These are phyloP conservation scores for Aspergillus mulundensis DNA, from an alignment of 495 filamentous ascomycete genomes.

Conservation along the genomic window DNA sequence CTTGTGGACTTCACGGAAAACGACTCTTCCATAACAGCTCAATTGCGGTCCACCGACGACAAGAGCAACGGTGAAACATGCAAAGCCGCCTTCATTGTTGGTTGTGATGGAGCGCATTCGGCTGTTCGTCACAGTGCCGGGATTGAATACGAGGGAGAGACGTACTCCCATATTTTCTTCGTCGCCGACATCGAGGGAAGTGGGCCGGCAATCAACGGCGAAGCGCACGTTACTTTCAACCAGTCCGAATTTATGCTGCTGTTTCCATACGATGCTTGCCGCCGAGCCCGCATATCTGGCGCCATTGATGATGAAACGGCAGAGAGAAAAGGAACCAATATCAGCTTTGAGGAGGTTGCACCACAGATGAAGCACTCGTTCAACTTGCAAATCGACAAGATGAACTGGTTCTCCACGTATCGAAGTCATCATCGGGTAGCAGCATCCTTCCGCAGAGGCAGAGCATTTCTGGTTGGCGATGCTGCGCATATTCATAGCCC, in stretches of 20 bases:
- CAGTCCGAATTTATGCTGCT: conserved; percentile 27
- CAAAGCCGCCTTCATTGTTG: conserved; percentile 31
- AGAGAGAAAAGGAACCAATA: conserved; percentile 13
- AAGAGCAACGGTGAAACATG: conserved; percentile 16
- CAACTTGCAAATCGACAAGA: conserved; percentile 25
- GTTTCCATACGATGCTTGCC: conserved; percentile 22
- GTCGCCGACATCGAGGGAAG: conserved; percentile 33
- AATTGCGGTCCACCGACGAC: conserved; percentile 8
- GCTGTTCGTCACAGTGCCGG: conserved; percentile 25
- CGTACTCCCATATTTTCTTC: conserved; percentile 31
- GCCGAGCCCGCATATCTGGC: conserved; percentile 24
- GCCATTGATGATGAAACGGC: conserved; percentile 17
- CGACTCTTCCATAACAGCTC: conserved; percentile 25
- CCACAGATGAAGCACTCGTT: conserved; percentile 18
- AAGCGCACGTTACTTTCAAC: conserved; percentile 28
- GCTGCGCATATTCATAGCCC: conserved; percentile 58
- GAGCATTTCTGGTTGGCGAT: conserved; percentile 36
- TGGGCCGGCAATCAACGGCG: conserved; percentile 31
- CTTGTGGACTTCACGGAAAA: conserved; percentile 26
- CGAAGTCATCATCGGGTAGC: conserved; percentile 33
- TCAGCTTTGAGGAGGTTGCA: conserved; percentile 30
- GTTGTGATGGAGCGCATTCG: conserved; percentile 36
- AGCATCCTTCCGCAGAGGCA: conserved; percentile 23
- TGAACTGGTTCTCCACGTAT: conserved; percentile 37
- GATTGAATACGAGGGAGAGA: conserved; percentile 30